Percentiles rank a stretch among this genome's conserved stretches.
These are phyloP conservation scores for Trichocladium uniseriatum DNA, from an alignment of 495 filamentous ascomycete genomes.

Conservation along the genomic window DNA sequence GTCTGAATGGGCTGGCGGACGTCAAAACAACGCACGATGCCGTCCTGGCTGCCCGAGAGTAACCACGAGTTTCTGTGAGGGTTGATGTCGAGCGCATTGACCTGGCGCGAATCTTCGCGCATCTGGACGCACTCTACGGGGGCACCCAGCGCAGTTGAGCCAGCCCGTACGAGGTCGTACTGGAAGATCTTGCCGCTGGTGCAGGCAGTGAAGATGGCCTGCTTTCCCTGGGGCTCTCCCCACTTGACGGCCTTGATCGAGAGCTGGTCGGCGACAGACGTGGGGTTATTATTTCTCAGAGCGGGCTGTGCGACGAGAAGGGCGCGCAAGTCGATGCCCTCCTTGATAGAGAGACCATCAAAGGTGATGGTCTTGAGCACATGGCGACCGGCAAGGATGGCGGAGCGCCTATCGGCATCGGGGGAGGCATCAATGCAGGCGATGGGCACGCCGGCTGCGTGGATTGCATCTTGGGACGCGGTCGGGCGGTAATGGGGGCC, in stretches of 20 bases:
- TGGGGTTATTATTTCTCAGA: constrained; percentile 44
- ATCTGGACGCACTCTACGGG: constrained; percentile 64
- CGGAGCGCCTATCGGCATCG: constrained; percentile 62
- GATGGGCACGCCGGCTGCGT: constrained; percentile 65
- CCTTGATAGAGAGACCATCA: constrained; percentile 57
- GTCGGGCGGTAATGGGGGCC: constrained; percentile 44
- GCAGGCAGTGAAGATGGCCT: constrained; percentile 71
- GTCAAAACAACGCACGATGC: constrained; percentile 62
- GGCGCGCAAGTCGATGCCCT: constrained; percentile 72
- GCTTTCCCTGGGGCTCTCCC: constrained; percentile 44
- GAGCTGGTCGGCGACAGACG: constrained; percentile 56
- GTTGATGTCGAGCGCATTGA: constrained; percentile 86
- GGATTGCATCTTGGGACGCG: constrained; percentile 62
- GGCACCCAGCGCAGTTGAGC: constrained; percentile 26
- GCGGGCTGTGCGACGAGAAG: constrained; percentile 62
- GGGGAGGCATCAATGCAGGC: constrained; percentile 69
- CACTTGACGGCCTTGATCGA: constrained; percentile 80
- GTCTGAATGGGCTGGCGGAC: constrained; percentile 32
- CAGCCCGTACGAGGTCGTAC: constrained; percentile 66
- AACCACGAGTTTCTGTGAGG: constrained; percentile 67
- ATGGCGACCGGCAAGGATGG: constrained; percentile 71
- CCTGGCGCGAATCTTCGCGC: constrained; percentile 76
- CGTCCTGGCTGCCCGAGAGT: constrained; percentile 87
- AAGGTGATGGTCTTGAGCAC: constrained; percentile 76
- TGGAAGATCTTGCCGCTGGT: constrained; percentile 79